Conservation (phyloP, 2,329 filamentous ascomycete species). For the Hypocrella siamensis region DNA sequence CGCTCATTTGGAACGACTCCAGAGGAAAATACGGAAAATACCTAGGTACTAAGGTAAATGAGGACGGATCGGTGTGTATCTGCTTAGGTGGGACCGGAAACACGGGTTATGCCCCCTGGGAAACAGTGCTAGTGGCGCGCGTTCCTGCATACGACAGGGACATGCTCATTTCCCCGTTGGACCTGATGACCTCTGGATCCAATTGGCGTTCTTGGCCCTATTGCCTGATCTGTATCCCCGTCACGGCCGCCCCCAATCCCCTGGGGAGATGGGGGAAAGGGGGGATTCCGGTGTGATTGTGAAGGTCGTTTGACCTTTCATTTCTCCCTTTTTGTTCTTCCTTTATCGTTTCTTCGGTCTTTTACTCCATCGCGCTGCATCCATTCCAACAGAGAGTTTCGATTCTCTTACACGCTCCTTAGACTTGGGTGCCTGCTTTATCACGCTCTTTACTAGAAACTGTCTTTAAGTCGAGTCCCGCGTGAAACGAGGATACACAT, state of each 20-base stretch:
- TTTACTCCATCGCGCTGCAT: conserved; percentile 14
- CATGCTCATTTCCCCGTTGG: background rate
- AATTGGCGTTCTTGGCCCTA: background rate
- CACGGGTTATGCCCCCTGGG: too few species aligned
- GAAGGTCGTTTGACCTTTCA: conserved; percentile 1
- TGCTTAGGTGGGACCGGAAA: too few species aligned
- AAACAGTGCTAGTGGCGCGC: too few species aligned
- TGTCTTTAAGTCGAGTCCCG: too few species aligned
- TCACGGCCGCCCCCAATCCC: background rate
- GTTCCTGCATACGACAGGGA: too few species aligned
- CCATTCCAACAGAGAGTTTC: conserved; percentile 36
- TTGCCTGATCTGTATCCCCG: background rate
- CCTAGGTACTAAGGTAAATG: too few species aligned
- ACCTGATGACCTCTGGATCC: too few species aligned
- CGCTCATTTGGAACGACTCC: too few species aligned
- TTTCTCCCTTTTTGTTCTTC: conserved; percentile 8
- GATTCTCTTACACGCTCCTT: conserved; percentile 42
- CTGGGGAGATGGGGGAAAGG: background rate
- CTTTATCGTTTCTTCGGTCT: conserved; percentile 8
- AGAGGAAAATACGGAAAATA: too few species aligned
- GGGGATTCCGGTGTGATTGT: background rate
- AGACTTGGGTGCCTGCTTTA: conserved; percentile 10
- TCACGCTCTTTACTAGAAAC: conserved; percentile 16
- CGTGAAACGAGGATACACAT: too few species aligned
- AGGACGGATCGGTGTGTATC: too few species aligned